Percentiles rank a stretch among this genome's conserved stretches.
Evolutionary conservation across 805 yeast genomes (phyloP).

Genomic region (Grigorovia humatica): DNA sequence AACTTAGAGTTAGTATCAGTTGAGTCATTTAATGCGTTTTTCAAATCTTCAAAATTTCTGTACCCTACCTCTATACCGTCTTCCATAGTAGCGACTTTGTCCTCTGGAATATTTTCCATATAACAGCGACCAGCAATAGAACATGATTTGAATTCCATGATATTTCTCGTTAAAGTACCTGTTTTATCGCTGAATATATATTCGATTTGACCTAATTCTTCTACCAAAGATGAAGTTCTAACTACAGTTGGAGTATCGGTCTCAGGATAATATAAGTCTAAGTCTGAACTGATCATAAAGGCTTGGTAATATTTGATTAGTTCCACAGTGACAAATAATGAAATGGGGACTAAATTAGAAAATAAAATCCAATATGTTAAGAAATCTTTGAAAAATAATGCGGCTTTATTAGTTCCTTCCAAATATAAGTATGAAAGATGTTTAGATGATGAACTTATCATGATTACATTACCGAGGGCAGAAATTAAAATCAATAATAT

Average conservation of each 20-base stretch:
- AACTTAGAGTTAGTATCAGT: conserved; percentile 27
- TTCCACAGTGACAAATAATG: conserved; percentile 92
- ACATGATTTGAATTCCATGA: conserved; percentile 93
- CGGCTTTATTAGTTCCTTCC: conserved; percentile 56
- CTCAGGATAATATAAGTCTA: conserved; percentile 81
- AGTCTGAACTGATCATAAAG: conserved; percentile 81
- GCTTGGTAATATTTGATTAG: conserved; percentile 94
- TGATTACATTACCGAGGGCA: conserved; percentile 78
- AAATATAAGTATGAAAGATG: conserved; percentile 55
- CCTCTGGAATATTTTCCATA: conserved; percentile 85
- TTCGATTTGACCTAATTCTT: conserved; percentile 94
- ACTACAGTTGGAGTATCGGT: conserved; percentile 93
- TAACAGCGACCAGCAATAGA: conserved; percentile 89
- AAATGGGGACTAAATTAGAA: conserved; percentile 95
- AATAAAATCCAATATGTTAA: conserved; percentile 93
- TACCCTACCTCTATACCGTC: conserved; percentile 80
- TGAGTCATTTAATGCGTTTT: conserved; percentile 34
- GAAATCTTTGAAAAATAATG: conserved; percentile 73
- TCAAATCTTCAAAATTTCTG: conserved; percentile 58
- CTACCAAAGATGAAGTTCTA: conserved; percentile 90
- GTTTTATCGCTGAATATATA: conserved; percentile 95
- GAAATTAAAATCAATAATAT: conserved; percentile 70
- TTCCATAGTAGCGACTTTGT: conserved; percentile 54
- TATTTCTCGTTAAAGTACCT: conserved; percentile 90
- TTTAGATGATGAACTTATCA: conserved; percentile 38